Evolutionary conservation across 2,329 filamentous ascomycete genomes (phyloP).

Genomic region (Talaromyces rugulosus): DNA sequence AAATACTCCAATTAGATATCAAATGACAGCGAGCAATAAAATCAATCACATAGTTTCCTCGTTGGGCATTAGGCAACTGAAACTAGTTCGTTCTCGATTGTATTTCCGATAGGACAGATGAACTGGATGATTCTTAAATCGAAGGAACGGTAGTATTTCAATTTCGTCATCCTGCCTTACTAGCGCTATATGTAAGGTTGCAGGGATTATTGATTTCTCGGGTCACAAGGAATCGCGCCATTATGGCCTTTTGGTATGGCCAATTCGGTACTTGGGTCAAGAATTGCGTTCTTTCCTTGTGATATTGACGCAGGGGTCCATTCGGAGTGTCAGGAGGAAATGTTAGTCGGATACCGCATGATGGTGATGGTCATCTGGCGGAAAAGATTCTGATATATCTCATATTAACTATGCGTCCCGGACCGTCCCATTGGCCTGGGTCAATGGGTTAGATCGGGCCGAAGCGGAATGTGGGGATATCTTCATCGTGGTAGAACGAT

Average conservation of each 20-base stretch:
- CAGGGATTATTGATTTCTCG: background rate
- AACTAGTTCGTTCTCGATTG: background rate
- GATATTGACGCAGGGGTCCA: background rate
- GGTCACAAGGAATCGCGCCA: background rate
- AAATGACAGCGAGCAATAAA: background rate
- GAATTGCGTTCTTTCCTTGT: background rate
- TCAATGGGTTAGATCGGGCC: background rate
- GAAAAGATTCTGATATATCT: background rate
- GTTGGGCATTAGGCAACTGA: background rate
- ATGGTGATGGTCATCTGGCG: background rate
- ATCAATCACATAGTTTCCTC: background rate
- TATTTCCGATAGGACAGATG: background rate
- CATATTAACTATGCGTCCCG: background rate
- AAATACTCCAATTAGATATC: conserved; percentile 18
- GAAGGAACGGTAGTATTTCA: background rate
- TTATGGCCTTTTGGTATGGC: background rate
- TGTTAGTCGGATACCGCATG: background rate
- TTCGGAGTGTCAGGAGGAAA: background rate
- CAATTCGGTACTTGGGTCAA: background rate
- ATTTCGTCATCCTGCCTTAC: background rate
- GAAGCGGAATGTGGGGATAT: conserved; percentile 6
- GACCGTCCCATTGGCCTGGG: background rate
- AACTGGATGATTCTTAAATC: background rate
- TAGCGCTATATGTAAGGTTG: background rate
- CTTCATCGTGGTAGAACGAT: background rate